These are phyloP conservation scores for Fusarium guadeloupense DNA, from an alignment of 2,329 filamentous ascomycete genomes.

Conservation along the genomic window DNA sequence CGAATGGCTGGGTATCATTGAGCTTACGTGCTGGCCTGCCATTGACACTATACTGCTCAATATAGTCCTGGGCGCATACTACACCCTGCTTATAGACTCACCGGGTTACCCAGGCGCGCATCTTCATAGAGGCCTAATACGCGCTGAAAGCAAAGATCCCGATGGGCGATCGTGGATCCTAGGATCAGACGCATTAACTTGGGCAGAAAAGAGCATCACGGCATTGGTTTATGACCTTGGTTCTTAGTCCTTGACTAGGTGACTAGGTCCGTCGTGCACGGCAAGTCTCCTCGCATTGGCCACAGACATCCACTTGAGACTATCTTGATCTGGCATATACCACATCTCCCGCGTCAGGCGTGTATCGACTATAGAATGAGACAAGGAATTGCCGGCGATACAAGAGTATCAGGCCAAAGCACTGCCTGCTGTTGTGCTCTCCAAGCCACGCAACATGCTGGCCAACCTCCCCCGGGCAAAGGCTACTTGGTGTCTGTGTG, in stretches of 20 bases:
- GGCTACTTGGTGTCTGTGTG: conserved; percentile 36
- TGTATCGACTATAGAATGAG: conserved; percentile 10
- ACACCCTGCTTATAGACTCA: conserved; percentile 11
- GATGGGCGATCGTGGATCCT: conserved; percentile 12
- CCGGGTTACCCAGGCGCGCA: conserved; percentile 23
- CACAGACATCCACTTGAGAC: conserved; percentile 28
- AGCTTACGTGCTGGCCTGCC: not conserved
- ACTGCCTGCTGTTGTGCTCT: conserved; percentile 31
- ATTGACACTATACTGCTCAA: conserved; percentile 1
- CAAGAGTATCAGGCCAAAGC: conserved; percentile 26
- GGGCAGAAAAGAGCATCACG: conserved; percentile 1
- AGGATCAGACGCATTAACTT: conserved; percentile 16
- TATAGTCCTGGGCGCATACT: conserved; percentile 6
- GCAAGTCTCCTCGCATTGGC: conserved; percentile 21
- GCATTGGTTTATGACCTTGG: conserved; percentile 27
- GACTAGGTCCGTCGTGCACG: conserved; percentile 27
- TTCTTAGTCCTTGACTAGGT: conserved; percentile 16
- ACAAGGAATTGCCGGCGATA: conserved; percentile 33
- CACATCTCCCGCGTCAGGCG: conserved; percentile 20
- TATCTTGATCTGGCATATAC: conserved; percentile 24
- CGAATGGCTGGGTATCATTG: not conserved
- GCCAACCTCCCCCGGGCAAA: conserved; percentile 36
- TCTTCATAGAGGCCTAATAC: conserved; percentile 8
- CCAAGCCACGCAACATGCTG: conserved; percentile 36
- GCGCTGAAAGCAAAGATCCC: conserved; percentile 1